Conservation (phyloP, 2,329 filamentous ascomycete species). For the Colletotrichum sp. region DNA sequence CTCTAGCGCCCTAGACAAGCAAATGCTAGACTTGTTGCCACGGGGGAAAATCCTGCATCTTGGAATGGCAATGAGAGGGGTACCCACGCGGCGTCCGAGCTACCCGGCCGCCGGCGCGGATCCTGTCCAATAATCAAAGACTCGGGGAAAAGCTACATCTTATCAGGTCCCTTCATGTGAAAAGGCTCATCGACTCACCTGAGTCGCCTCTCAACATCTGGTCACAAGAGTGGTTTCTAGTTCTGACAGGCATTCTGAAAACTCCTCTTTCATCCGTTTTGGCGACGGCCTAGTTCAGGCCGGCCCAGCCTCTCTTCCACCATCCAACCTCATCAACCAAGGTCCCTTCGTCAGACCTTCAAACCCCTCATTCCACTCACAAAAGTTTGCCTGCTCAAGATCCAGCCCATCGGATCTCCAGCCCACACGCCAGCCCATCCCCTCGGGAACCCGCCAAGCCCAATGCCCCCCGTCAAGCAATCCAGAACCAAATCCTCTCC, state of each 20-base stretch:
- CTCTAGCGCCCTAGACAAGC: background rate
- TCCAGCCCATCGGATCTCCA: background rate
- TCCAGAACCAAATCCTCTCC: constrained; percentile 45
- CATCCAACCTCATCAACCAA: background rate
- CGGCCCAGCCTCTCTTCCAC: constrained; percentile 22
- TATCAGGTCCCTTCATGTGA: background rate
- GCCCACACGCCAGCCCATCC: background rate
- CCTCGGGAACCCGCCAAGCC: background rate
- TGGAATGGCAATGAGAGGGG: background rate
- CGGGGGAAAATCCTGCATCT: background rate
- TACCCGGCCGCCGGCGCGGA: background rate
- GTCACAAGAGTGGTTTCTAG: background rate
- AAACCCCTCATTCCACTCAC: background rate
- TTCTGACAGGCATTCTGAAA: no score
- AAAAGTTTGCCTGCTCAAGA: background rate
- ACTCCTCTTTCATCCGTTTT: background rate
- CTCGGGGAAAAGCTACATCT: background rate
- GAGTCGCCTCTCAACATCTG: background rate
- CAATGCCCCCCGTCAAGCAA: constrained; percentile 30
- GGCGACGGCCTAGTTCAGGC: background rate
- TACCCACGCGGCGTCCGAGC: constrained; percentile 1
- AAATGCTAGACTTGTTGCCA: background rate
- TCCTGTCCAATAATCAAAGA: background rate
- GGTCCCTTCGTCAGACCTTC: background rate
- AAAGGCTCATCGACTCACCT: background rate